Evolutionary conservation across 768 basidiomycete genomes (phyloP), one percentile per base, ranked within the genome.

Genomic region (Lentinus tigrinus): DNA sequence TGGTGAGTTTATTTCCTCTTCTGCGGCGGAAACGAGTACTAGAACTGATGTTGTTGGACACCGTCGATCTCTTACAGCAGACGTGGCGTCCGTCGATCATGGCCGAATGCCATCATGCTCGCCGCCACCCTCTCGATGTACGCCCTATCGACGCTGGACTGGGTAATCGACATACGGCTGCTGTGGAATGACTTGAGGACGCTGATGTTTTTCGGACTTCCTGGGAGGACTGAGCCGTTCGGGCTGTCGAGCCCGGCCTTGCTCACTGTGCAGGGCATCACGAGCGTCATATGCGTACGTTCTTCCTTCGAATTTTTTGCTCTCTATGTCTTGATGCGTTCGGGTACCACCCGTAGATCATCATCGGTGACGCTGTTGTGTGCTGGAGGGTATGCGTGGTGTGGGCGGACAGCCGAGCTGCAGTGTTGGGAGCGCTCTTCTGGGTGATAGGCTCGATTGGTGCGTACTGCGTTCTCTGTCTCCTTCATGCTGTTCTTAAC

Each of bases 251-350:
- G 39, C 16, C 51, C 51, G 17, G 37, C 24, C 37, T 24, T 52
- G 23, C 51, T 39, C 23, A 23, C 19, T 4, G 10, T 52, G 4
- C 51, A 52, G 19, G 51, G 51, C 3, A 52, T 52, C 51, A 52
- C 51, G n/a, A 52, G 51, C 37, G 51, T 52, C 51, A 21, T 52
- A 11, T 52, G 51, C 24, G 51, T 52, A 19, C n/a, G 51, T 40
- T 13, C 8, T 3, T 31, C n/a, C 11, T 31, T 31, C 31, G 31
- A 31, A 23, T 19, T 14, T 47, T 9, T 23, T 16, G 4, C 7
- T 7, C 24, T 47, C 2, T 6, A 26, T 23, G 44, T 21, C 5
- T 5, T 23, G 21, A 17, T 16, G 13, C 13, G 8, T 8, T 5
- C 1, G 16, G 1, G 13, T 16, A n/a, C 11, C 34, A 40, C 23